Conservation (phyloP, 179 eudicot genomes). For the Spinacia oleracea region DNA sequence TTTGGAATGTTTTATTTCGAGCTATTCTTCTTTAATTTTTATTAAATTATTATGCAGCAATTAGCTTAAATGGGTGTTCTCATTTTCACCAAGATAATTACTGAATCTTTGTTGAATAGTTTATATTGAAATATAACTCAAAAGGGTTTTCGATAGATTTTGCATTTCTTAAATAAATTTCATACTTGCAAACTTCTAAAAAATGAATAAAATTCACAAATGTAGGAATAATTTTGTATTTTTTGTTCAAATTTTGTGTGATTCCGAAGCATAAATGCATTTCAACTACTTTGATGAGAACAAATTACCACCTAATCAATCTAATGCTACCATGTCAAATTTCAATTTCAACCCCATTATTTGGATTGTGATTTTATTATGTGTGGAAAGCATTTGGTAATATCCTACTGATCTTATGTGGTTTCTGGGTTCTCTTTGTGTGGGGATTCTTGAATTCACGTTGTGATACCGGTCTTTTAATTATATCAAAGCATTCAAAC, state of each 20-base stretch:
- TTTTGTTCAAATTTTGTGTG: background rate
- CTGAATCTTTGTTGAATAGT: background rate
- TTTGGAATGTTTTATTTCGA: background rate
- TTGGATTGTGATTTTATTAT: background rate
- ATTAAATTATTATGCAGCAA: background rate
- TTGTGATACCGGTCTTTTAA: background rate
- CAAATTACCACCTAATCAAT: background rate
- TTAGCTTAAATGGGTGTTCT: conserved; percentile 12
- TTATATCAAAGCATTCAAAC: background rate
- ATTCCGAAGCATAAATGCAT: background rate
- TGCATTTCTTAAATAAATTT: background rate
- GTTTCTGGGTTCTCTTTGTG: background rate
- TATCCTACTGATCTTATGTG: background rate
- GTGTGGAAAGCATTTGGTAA: background rate
- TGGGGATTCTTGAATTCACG: background rate
- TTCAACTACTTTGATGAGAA: background rate
- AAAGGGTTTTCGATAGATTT: background rate
- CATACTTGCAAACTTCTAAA: background rate
- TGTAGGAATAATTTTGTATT: background rate
- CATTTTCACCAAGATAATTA: background rate
- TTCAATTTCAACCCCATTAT: background rate
- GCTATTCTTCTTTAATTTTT: background rate
- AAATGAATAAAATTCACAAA: no score
- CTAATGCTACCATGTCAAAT: background rate
- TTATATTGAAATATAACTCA: background rate